A percentile compares a stretch with the other conserved stretches of the same genome.
These are phyloP conservation scores for Acacia melanoxylon DNA, from an alignment of 306 rosid genomes.

Conservation along the genomic window DNA sequence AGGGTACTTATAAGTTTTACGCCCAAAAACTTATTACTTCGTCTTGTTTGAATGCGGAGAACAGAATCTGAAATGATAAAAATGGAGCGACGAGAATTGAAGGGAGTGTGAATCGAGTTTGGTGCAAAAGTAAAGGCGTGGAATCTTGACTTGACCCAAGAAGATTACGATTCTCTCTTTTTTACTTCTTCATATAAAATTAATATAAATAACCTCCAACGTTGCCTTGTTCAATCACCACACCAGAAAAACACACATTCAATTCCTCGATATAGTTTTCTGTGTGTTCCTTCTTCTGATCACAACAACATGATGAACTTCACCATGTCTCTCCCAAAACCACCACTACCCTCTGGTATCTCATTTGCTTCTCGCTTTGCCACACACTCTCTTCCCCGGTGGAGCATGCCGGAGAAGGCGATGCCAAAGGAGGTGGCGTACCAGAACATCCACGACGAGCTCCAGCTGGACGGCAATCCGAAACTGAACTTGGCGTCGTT, in stretches of 20 bases:
- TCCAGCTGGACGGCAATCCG: slow-evolving; percentile 63
- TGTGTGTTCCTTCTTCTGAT: not conserved
- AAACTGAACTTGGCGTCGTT: slow-evolving; percentile 78
- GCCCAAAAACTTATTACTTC: no score
- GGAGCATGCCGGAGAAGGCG: slow-evolving; percentile 48
- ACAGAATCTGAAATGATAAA: no score
- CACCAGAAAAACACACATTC: not conserved
- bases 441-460: slow-evolving; percentile 63
- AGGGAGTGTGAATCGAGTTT: not conserved
- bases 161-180: not conserved
- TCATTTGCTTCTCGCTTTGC: slow-evolving; percentile 26
- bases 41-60: no score
- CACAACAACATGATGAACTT: not conserved
- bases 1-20: no score
- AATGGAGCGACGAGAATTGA: not conserved
- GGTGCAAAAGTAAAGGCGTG: not conserved
- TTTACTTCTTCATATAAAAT: not conserved
- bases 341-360: slow-evolving; percentile 32
- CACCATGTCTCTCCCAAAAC: slow-evolving; percentile 39
- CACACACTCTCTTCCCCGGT: slow-evolving; percentile 33
- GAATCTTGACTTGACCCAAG: not conserved
- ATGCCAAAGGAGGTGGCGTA: slow-evolving; percentile 62
- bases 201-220: not conserved
- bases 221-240: not conserved
- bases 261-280: not conserved